Conservation (phyloP, 2,329 filamentous ascomycete species). For the Xenosphaeropsis pyriputrescens region DNA sequence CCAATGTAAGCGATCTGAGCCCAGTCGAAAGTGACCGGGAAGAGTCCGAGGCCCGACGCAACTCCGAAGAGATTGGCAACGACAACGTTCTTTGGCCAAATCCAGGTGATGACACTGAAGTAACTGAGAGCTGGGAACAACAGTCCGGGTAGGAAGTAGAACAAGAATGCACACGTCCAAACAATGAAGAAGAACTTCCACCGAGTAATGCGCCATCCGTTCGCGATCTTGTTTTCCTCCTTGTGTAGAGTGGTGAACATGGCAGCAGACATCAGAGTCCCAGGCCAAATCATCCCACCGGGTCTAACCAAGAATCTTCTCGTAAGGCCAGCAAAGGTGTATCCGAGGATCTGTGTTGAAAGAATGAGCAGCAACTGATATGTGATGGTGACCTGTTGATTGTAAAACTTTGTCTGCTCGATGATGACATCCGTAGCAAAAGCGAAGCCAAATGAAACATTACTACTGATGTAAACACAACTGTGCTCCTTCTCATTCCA, state of each 20-base stretch:
- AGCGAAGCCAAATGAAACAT: constrained; percentile 79
- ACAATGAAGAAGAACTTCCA: constrained; percentile 75
- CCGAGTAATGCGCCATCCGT: constrained; percentile 70
- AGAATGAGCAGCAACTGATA: constrained; percentile 76
- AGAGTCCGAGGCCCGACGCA: constrained; percentile 68
- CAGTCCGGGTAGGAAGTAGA: constrained; percentile 76
- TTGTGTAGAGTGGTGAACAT: constrained; percentile 84
- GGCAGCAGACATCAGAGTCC: constrained; percentile 73
- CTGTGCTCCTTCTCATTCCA: constrained; percentile 88
- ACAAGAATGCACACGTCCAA: constrained; percentile 56
- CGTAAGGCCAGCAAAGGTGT: constrained; percentile 72
- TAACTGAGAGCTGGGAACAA: constrained; percentile 76
- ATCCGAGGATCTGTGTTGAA: constrained; percentile 76
- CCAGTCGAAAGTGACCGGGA: constrained; percentile 85
- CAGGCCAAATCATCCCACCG: constrained; percentile 84
- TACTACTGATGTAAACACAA: constrained; percentile 80
- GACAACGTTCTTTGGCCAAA: constrained; percentile 74
- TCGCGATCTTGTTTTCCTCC: constrained; percentile 66
- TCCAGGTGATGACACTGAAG: constrained; percentile 82
- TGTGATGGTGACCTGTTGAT: constrained; percentile 59
- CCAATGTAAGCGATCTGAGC: constrained; percentile 76
- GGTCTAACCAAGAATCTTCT: constrained; percentile 71
- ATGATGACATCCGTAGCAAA: constrained; percentile 86
- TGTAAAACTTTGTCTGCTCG: constrained; percentile 80
- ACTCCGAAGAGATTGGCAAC: constrained; percentile 78